Evolutionary conservation across 495 filamentous ascomycete species (phyloP), one percentile per base, ranked within the genome.

Genomic region (Mytilinidion resinicola): DNA sequence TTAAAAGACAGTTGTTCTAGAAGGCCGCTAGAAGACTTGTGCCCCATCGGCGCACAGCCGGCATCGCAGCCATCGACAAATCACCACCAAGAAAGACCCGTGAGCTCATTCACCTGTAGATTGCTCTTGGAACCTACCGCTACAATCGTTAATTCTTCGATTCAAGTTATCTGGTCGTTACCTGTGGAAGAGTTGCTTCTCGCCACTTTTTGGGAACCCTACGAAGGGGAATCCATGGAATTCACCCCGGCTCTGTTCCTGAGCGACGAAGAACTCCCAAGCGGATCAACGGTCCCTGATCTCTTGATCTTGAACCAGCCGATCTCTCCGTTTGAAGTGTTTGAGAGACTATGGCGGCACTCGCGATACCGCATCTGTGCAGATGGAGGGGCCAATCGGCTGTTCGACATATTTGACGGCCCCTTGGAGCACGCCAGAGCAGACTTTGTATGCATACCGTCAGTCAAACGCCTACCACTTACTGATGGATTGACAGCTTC

Each of bases 301-400:
- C 65, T 74, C 6, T 59, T 74, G 54, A 70, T 74, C 20, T 60
- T 74, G 38, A 74, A 74, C 57, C 72, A 72, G 39, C 71, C 72
- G 21, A 67, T 74, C 43, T 12, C 59, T 8, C 59, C 59, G 25
- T 62, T 63, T 42, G 59, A 58, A 21, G 60, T 65, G 14, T 62
- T 73, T 47, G 9, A 54, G 10, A 55, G 59, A 36, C 62, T 75
- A 9, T 72, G 72, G 66, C 21, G 55, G 30, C 63, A 71, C 48
- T 53, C 67, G 9, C 36, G 51, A 11, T 70, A 65, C 41, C 56
- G 61, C 17, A 55, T 96, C 50, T 93, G 88, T 62, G 93, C 90
- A 25, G 93, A 98, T 76, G 93, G 93, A 37, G 93, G 89, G 21
- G 90, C 91, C 44, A 96, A 98, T 72, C 77, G 79, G 11, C 77